Base-by-base conservation (phyloP, 257 asterid genomes). In the Osmanthus fragrans region DNA sequence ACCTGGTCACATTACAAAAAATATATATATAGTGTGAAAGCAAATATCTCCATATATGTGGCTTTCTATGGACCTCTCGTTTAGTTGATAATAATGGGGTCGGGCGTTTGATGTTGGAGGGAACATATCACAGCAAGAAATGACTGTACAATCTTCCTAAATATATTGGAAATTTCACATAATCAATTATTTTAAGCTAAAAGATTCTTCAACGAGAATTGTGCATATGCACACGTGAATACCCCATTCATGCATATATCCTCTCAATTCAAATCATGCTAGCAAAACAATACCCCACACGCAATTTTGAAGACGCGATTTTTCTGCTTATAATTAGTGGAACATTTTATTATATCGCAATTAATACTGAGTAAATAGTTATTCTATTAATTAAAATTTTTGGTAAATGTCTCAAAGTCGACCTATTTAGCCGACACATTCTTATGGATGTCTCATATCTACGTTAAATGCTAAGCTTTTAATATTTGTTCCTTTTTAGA, bases 91-190 rank as follows among this genome's bases (percentile, higher is more conserved):
- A 21, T 5, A 82, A 82, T 79, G 80, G 84, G 84, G 86, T 82
- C 76, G 72, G 29, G 30, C 30, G 77, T 82, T 76, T 51, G 82
- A 65, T 82, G 84, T 79, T 84, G 87, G 83, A 77, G 83, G 87
- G 81, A 81, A 84, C 85, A 81, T 77, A 72, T 72, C 82, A 54
- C 39, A 32, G 73, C 84, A 76, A 67, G 73, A 30, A 23, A 25
- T 73, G 66, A 77, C 51, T 79, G 5, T 64, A 11, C 71, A 8
- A 2, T 73, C 21, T 51, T 27, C 67, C 37, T 27, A n/a, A 32
- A n/a, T 32, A 79, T n/a, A 34, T 3, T 30, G 74, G 34, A 25
- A 70, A 69, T 8, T 15, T 70, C 5, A 30, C 45, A 51, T 49
- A 47, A 19, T 47, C 13, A 73, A 23, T 4, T 18, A 73, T 27